Evolutionary conservation across 192 early-diverging fungal genomes (phyloP).

Genomic region (Diversispora epigaea): DNA sequence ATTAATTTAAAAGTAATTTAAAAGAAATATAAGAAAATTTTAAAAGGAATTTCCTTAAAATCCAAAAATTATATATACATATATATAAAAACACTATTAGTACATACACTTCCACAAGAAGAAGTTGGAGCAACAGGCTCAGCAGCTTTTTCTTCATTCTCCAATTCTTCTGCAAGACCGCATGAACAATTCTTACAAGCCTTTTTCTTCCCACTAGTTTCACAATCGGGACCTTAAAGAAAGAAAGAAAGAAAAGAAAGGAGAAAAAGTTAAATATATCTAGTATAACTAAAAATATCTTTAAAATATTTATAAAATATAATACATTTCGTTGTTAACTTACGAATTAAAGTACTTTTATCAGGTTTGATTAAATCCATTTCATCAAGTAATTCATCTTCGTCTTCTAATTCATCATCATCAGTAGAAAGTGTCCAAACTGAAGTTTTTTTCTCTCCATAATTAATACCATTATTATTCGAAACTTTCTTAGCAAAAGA

Average conservation of each 20-base stretch:
- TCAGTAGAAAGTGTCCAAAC: conserved; percentile 76
- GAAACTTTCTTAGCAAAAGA: conserved; percentile 74
- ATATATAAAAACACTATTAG: neutral
- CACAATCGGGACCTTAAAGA: conserved; percentile 60
- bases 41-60: conserved; percentile 28
- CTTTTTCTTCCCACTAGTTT: conserved; percentile 73
- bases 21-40: conserved; percentile 14
- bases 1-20: neutral
- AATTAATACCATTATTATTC: conserved; percentile 2
- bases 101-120: conserved; percentile 49
- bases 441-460: conserved; percentile 42
- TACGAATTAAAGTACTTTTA: conserved; percentile 58
- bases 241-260: conserved; percentile 18
- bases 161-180: conserved; percentile 76
- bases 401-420: conserved; percentile 79
- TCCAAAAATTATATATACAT: neutral
- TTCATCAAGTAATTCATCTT: conserved; percentile 84
- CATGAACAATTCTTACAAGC: conserved; percentile 98
- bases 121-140: conserved; percentile 46
- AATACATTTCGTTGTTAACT: conserved; percentile 10
- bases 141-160: conserved; percentile 51
- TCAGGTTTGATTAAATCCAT: conserved; percentile 73
- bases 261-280: conserved; percentile 23
- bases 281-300: neutral
- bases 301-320: neutral